Evolutionary conservation across 2,329 filamentous ascomycete species (phyloP), one percentile per base, ranked within the genome.

Genomic region (Hypomyces perniciosus): DNA sequence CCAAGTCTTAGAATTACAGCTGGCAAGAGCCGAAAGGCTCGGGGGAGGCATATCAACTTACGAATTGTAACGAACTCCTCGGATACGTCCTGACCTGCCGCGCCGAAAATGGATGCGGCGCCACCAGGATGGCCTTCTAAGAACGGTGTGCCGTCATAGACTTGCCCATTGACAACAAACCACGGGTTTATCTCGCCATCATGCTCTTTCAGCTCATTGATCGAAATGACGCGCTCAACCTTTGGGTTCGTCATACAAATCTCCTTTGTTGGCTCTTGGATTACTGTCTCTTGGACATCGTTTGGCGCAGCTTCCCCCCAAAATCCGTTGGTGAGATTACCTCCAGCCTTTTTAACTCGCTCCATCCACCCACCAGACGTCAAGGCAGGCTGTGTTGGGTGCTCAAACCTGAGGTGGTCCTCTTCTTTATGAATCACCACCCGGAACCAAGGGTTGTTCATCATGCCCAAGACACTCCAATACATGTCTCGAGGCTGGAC

Each of bases 361-460:
- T 95, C 90, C 91, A 96, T 96, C 91, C 91, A 96, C 0, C 91
- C 91, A 10, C 88, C 88, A 0, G 86, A 78, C 57, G 85, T 84
- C 35, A 90, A 68, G 1, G 85, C 84, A 6, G 90, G 88, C 56
- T 90, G 86, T 3, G 90, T 95, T 0, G 91, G 91, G 60, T 96
- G 91, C 65, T 96, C 90, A 58, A 96, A 96, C 5, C 81, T 77
- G 39, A 96, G 69, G 6, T 63, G 68, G 40, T 62, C 53, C 0
- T 74, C 76, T 53, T 91, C 84, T 50, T 83, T 84, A 47, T 82
- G 80, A 49, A 96, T 86, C 2, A 84, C 81, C 1, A 96, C 79
- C 5, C 91, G 79, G 66, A 86, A 96, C 91, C 91, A 96, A 0
- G 89, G 88, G 60, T 96, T 96, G 69, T 96, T 96, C 91, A 96